Evolutionary conservation across 1,284 basidiomycete genomes (phyloP), one percentile per base, ranked within the genome.

Genomic region (Microbotryum scabiosae): DNA sequence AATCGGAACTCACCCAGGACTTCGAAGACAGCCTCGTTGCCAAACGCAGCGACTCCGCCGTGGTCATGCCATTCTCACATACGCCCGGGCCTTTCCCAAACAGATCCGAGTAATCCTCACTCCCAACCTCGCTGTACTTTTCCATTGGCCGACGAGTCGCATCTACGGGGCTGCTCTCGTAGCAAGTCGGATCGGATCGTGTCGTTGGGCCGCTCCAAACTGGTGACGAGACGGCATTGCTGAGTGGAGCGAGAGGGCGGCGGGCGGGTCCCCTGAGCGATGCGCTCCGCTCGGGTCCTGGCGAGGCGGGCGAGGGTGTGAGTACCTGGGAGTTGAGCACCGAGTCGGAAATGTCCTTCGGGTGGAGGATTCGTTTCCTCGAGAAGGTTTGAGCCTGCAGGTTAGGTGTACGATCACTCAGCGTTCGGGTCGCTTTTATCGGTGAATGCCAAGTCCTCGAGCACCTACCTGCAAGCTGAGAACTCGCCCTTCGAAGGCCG

Each of bases 1-100:
- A 61, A 44, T 53, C n/a, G 16, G 14, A 41, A 25, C 20, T 21
- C 72, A 88, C 85, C 89, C 89, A 93, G 25, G 89, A 90, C 74
- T 84, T 85, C 73, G 86, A 90, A 25, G 90, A 90, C 48, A 92
- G 75, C 57, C 87, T 78, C 2, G 88, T 90, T 66, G 85, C 90
- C 58, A 97, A 79, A 71, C 90, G 86, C 53, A 92, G 72, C 0
- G 84, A 85, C 48, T 84, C 83, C 71, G 83, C 80, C 2, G 81
- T 78, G 28, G 83, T 18, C 25, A 36, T 7, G 30, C 41, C n/a
- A 44, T 18, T 47, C 32, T n/a, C 25, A 8, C 21, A 21, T 21
- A 25, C 43, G 18, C 20, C 23, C 5, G 36, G 26, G 46, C 16
- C 51, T 30, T 59, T 64, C 6, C 60, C 67, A 32, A 72, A 65